Conservation (phyloP, 1,139 yeast genomes). For the Ashbya aceris region DNA sequence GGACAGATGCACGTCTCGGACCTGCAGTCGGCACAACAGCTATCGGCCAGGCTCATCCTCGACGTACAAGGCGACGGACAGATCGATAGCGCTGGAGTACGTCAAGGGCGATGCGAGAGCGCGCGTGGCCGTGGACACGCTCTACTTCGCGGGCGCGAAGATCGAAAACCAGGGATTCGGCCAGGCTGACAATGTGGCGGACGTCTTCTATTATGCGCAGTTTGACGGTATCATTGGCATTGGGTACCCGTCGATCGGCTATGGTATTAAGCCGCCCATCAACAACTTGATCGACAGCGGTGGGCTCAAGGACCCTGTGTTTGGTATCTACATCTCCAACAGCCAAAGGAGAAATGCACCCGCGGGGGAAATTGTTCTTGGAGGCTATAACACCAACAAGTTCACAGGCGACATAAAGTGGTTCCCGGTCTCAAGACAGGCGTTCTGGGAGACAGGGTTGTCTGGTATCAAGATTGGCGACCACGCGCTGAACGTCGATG, state of each 20-base stretch:
- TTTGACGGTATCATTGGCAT: constrained; percentile 95
- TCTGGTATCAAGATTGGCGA: constrained; percentile 86
- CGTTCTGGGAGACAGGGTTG: constrained; percentile 96
- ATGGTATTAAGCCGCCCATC: constrained; percentile 78
- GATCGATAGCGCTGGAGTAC: constrained; percentile 74
- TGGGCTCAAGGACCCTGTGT: constrained; percentile 70
- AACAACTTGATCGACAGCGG: constrained; percentile 81
- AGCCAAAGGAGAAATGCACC: constrained; percentile 35
- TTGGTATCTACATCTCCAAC: constrained; percentile 62
- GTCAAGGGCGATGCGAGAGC: constrained; percentile 94
- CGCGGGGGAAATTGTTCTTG: constrained; percentile 79
- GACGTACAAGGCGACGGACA: constrained; percentile 76
- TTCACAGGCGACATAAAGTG: constrained; percentile 79
- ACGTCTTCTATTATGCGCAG: constrained; percentile 94
- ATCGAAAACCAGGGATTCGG: constrained; percentile 89
- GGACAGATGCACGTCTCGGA: constrained; percentile 78
- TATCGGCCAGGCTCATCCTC: constrained; percentile 76
- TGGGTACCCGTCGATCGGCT: constrained; percentile 32
- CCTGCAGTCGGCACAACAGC: constrained; percentile 87
- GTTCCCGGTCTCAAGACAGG: constrained; percentile 97
- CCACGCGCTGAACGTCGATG: constrained; percentile 72
- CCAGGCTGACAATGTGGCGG: constrained; percentile 95
- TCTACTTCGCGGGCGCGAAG: constrained; percentile 71
- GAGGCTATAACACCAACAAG: constrained; percentile 75
- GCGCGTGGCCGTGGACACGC: constrained; percentile 73